Evolutionary conservation across 768 basidiomycete species (phyloP), one percentile per base, ranked within the genome.

Genomic region (Strobilomyces echinocephalus): DNA sequence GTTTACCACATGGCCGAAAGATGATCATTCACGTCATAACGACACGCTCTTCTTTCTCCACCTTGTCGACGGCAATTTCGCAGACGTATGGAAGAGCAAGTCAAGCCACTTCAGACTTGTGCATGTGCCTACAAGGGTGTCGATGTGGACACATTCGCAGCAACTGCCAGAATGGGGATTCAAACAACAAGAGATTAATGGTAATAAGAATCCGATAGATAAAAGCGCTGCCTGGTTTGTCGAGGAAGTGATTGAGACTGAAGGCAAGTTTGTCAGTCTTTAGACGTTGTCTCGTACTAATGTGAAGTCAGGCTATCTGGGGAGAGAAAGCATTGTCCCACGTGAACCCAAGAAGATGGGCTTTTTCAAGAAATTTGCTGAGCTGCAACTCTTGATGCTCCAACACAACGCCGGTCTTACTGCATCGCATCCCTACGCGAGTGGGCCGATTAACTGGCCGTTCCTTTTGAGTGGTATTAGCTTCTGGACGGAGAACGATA

Each of bases 341-440:
- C 93, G 89, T 67, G 74, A 80, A 50, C 87, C 91, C 18, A 94
- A 90, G 73, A 76, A 74, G 49, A 80, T 93, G 76, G 88, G 84
- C 69, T 99, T 99, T 74, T 90, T 99, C 79, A 87, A 78, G 69
- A 98, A 99, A 73, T 98, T 95, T 63, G 82, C 76, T 28, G 95
- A 99, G 69, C 75, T 98, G 31, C 97, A 99, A 64, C 72, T 95
- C 41, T 75, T 95, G 52, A 98, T 98, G 95, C 73, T 98, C 59
- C 93, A 97, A 67, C 97, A 99, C 75, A 99, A 99, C 63, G 95
- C 97, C n/a, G 97, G 94, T 20, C 77, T 99, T 58, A 95, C 93
- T 24, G 90, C 93, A n/a, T 90, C 88, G 5, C 97, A 99, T 67
- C 97, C 97, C 39, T 99, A 99, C 68, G 94, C 97, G 4, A 91